Evolutionary conservation across 148 eudicot genomes (phyloP), one percentile per base, ranked within the genome.

Genomic region (Diospyros kaki): DNA sequence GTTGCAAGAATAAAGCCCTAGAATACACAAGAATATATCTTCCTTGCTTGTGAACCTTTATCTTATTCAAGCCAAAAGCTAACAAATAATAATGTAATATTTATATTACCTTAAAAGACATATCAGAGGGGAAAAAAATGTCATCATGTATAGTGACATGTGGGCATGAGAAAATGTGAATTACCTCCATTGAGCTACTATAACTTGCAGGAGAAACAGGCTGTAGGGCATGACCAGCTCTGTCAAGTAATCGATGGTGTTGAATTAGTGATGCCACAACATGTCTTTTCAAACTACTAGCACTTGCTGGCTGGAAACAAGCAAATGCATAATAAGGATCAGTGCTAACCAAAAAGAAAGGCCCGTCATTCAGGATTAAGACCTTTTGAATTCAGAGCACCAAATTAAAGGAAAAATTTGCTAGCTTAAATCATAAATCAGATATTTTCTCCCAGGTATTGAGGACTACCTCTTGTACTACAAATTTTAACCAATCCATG

Each of bases 161-260:
- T n/a, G 39, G 48, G 50, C 7, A 3, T 39, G 41, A 38, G 46
- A 14, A 50, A 2, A 72, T 48, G n/a, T 5, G 51, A 38, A 53
- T 54, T 80, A 91, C 97, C 98, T 94, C 97, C 88, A 87, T 78
- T 69, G 98, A 90, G 81, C 95, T 90, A 76, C 84, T 51, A 79
- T 83, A 88, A 79, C 90, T 89, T 68, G 94, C 91, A 39, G 94
- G 87, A 54, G 97, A 87, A 52, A 81, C 87, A 58, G 90, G 88
- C 68, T 76, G 88, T 40, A 83, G 53, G 51, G 81, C 87, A 44
- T 79, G 82, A 11, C 83, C 83, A 79, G 84, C 81, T 77, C 81
- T 84, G 74, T 78, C 82, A 38, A 88, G 87, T 44, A 85, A 72
- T 38, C 75, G 87, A 84, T 89, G 87, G 61, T 88, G 84, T 81